Base-by-base conservation (phyloP, 2,329 filamentous ascomycete species). In the Trichoderma gracile region DNA sequence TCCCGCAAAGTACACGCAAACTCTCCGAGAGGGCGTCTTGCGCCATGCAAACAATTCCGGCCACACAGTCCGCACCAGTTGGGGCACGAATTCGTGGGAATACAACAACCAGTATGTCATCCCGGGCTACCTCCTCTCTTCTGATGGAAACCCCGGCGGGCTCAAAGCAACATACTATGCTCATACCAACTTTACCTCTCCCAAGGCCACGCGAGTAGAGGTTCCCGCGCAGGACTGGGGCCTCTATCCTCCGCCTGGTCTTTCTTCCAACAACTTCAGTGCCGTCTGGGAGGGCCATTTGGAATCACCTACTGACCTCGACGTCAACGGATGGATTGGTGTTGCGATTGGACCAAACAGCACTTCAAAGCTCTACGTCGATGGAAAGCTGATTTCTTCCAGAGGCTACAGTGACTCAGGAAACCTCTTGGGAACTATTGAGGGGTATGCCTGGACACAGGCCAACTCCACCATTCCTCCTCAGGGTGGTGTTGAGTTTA, bases 61-160 rank as follows among this genome's bases (percentile, higher is more conserved):
- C 14, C 30, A 25, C 30, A 50, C 57, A 1, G n/a, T 65, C 10
- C 33, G 10, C 33, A 50, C 58, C 15, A 65, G 63, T 10, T 65
- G 63, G 63, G 63, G 63, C 4, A 56, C 50, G 10, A 65, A 65
- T n/a, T 63, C 58, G 33, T 65, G 63, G 63, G 63, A 65, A 42
- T 65, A 63, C 43, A 63, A 63, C 21, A 65, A 65, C 58, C 63
- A 65, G 27, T 65, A 57, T 33, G 63, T 63, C 3, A 30, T 65
- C 15, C 57, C 63, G 3, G 33, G 56, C 1, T 65, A 65, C 17
- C 58, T 63, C 14, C 43, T 65, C 14, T 65, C 63, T 8, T 25
- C 57, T 1, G 52, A 65, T n/a, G 63, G 58, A 2, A 45, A 33
- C 0, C n/a, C 58, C 0, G 63, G 63, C 3, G 63, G 63, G 14